Evolutionary conservation across 306 rosid species (phyloP).

Genomic region (Cotoneaster glaucophyllus): DNA sequence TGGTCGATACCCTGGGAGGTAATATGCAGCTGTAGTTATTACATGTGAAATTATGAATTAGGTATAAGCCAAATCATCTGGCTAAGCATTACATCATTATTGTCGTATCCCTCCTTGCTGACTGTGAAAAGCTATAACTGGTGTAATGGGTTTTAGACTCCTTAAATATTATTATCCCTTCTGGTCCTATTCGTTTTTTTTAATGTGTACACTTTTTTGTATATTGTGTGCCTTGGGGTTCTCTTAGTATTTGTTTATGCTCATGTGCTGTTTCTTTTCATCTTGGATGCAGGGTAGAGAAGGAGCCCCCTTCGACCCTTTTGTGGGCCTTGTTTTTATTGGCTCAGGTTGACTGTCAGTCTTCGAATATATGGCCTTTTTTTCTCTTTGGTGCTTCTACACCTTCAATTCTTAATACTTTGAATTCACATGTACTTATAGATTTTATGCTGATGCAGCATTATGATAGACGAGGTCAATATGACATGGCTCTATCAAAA

Average conservation of each 20-base stretch:
- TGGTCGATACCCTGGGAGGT: slow-evolving; percentile 81
- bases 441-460: slow-evolving; percentile 59
- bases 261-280: slow-evolving; percentile 11
- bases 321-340: slow-evolving; percentile 87
- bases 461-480: slow-evolving; percentile 83
- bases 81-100: not conserved
- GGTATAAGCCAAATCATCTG: not conserved
- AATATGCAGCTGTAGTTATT: not conserved
- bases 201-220: not conserved
- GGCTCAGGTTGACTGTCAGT: slow-evolving; percentile 67
- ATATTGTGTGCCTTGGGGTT: not conserved
- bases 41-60: not conserved
- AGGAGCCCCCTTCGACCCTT: slow-evolving; percentile 92
- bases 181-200: not conserved
- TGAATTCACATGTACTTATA: slow-evolving; percentile 14
- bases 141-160: not conserved
- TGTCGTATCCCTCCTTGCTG: not conserved
- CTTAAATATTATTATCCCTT: not conserved
- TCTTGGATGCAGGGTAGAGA: slow-evolving; percentile 47
- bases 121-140: not conserved
- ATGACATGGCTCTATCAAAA: slow-evolving; percentile 68
- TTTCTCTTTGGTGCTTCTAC: not conserved
- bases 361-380: not conserved
- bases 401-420: not conserved
- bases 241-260: slow-evolving; percentile 15